Evolutionary conservation across 192 early-diverging fungal species (phyloP).

Genomic region (Coemansia sp.): DNA sequence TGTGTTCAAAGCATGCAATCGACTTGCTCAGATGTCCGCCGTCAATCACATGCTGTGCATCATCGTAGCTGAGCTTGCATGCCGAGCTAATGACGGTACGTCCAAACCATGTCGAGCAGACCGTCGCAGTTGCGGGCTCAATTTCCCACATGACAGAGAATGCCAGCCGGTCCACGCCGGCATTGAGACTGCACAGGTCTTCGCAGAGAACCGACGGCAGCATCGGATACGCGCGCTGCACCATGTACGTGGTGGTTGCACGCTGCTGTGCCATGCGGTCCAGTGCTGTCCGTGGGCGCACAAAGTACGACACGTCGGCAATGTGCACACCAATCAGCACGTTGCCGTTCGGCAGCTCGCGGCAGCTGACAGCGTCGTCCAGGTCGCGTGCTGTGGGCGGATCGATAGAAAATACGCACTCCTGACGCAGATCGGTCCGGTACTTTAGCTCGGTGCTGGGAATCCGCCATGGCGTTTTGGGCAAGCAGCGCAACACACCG

Average conservation of each 20-base stretch:
- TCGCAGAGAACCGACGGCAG: constrained; percentile 82
- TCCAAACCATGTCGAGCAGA: constrained; percentile 78
- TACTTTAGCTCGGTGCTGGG: constrained; percentile 61
- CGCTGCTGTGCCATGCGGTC: constrained; percentile 80
- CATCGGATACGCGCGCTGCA: constrained; percentile 91
- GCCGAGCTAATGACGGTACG: constrained; percentile 87
- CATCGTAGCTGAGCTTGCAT: constrained; percentile 89
- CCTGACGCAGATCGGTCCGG: constrained; percentile 69
- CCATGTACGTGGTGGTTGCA: constrained; percentile 92
- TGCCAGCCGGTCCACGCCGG: constrained; percentile 84
- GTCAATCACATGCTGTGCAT: constrained; percentile 83
- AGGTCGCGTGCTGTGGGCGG: constrained; percentile 55
- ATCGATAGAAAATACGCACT: constrained; percentile 86
- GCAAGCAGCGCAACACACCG: constrained; percentile 71
- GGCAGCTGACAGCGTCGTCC: constrained; percentile 51
- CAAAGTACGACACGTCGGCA: constrained; percentile 96
- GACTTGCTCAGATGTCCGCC: constrained; percentile 10
- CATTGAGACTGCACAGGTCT: constrained; percentile 77
- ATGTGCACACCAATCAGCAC: constrained; percentile 71
- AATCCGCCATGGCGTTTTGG: constrained; percentile 71
- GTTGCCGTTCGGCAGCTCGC: constrained; percentile 35
- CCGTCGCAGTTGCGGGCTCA: constrained; percentile 56
- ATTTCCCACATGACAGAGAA: constrained; percentile 71
- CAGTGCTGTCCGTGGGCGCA: constrained; percentile 70
- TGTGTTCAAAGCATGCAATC: constrained; percentile 11